These are phyloP conservation scores for Talaromyces sp. DNA, from an alignment of 2,329 filamentous ascomycete genomes.

Conservation along the genomic window DNA sequence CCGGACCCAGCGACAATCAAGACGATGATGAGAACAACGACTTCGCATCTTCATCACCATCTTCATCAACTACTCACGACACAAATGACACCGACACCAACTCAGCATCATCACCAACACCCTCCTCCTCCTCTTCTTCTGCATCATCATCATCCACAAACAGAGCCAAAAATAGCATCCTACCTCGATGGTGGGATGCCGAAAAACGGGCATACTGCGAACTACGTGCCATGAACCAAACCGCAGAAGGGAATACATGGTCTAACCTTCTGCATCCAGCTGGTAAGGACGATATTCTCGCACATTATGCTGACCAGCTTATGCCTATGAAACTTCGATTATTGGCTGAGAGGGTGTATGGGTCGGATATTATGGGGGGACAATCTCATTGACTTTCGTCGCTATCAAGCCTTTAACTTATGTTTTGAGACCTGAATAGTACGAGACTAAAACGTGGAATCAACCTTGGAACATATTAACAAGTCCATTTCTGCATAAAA, in stretches of 20 bases:
- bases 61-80: slow-evolving; percentile 1
- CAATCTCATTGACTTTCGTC: background rate
- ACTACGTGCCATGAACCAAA: slow-evolving; percentile 25
- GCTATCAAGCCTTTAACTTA: too few relatives aligned
- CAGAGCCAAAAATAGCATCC: slow-evolving; percentile 23
- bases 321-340: slow-evolving; percentile 51
- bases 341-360: slow-evolving; percentile 41
- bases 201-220: slow-evolving; percentile 39
- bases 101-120: slow-evolving; percentile 4
- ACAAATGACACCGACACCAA: background rate
- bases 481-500: background rate
- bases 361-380: slow-evolving; percentile 17
- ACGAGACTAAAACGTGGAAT: background rate
- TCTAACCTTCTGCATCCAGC: slow-evolving; percentile 24
- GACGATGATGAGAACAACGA: slow-evolving; percentile 20
- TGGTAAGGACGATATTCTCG: slow-evolving; percentile 34
- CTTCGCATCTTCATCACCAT: background rate
- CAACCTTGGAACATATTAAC: background rate
- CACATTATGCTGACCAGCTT: slow-evolving; percentile 40
- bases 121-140: background rate
- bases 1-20: slow-evolving; percentile 18
- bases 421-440: background rate
- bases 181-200: slow-evolving; percentile 45
- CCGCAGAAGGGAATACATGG: slow-evolving; percentile 20
- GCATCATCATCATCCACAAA: background rate